Percentiles rank a stretch among this genome's conserved stretches.
Conservation (phyloP, 2,329 filamentous ascomycete species). For the Hypoxylon sp. region DNA sequence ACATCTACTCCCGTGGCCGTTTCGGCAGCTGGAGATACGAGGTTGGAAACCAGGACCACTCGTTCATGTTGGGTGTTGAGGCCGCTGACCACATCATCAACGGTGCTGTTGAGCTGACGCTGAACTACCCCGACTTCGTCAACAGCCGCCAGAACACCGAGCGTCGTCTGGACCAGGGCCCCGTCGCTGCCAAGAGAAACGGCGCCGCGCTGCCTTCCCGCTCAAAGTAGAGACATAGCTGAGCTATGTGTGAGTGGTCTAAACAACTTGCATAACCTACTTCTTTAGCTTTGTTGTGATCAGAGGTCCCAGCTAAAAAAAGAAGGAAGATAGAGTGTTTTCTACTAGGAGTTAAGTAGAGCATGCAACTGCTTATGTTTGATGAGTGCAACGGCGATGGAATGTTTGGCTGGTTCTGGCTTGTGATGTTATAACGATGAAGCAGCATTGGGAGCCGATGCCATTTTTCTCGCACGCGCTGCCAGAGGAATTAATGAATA, state of each 20-base stretch:
- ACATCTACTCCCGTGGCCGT: slow-evolving; percentile 93
- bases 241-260: slow-evolving; percentile 9
- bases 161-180: slow-evolving; percentile 67
- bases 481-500: slow-evolving; percentile 39
- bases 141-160: slow-evolving; percentile 79
- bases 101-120: slow-evolving; percentile 88
- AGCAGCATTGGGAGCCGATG: slow-evolving; percentile 22
- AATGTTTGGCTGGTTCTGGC: slow-evolving; percentile 38
- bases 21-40: slow-evolving; percentile 99
- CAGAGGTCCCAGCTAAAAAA: slow-evolving; percentile 45
- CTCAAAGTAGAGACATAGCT: slow-evolving; percentile 34
- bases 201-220: slow-evolving; percentile 55
- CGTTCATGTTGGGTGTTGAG: slow-evolving; percentile 96
- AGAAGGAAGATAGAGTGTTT: slow-evolving; percentile 15
- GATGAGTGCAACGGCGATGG: slow-evolving; percentile 43
- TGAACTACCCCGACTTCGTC: slow-evolving; percentile 98
- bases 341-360: slow-evolving; percentile 28
- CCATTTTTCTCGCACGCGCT: slow-evolving; percentile 10
- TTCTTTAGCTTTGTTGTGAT: slow-evolving; percentile 35
- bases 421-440: slow-evolving; percentile 37
- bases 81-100: slow-evolving; percentile 91
- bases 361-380: slow-evolving; percentile 43
- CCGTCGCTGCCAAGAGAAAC: slow-evolving; percentile 52
- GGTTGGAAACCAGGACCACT: slow-evolving; percentile 94
- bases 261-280: slow-evolving; percentile 9